phyloP scores from a whole-genome alignment of 768 basidiomycete species.

The Rhodosporidiobolus sp. region DNA sequence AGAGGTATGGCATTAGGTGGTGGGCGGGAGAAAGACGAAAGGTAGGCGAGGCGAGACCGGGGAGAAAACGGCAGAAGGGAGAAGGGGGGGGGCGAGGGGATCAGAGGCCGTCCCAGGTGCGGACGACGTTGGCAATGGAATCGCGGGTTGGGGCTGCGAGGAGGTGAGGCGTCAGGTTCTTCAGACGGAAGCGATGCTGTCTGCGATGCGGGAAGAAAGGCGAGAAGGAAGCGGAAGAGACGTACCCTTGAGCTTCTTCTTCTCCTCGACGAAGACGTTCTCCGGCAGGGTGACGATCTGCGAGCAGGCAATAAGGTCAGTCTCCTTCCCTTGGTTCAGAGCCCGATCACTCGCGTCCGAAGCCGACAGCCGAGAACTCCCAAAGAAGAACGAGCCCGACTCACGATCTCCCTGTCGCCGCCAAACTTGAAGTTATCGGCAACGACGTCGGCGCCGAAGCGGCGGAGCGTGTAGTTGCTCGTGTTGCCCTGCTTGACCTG shows the following conservation, averaged over 20 bases:
- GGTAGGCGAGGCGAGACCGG: neutral
- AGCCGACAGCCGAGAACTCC: too few relatives aligned
- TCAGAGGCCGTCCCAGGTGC: conserved; percentile 28
- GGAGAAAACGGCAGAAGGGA: conserved; percentile 34
- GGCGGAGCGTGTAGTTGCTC: conserved; percentile 91
- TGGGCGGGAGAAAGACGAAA: conserved; percentile 38
- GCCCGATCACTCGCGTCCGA: too few relatives aligned
- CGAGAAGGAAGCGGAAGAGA: neutral
- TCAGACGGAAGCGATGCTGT: too few relatives aligned
- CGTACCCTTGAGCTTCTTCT: conserved; percentile 72
- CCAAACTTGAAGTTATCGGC: conserved; percentile 98
- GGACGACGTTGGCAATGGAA: conserved; percentile 31
- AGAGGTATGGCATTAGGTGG: conserved; percentile 10
- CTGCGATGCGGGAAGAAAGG: too few relatives aligned
- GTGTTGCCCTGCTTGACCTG: conserved; percentile 89
- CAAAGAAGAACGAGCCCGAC: conserved; percentile 46
- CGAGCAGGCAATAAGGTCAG: neutral
- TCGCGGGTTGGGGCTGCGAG: conserved; percentile 30
- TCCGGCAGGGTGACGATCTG: conserved; percentile 93
- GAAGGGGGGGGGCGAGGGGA: neutral
- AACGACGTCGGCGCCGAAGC: conserved; percentile 87
- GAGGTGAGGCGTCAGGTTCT: neutral
- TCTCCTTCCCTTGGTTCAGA: too few relatives aligned
- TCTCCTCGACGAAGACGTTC: conserved; percentile 88
- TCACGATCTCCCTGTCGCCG: conserved; percentile 90